Percentiles rank a stretch among this genome's conserved stretches.
These are phyloP conservation scores for Zea luxurians DNA, from an alignment of 176 grass and related monocot species.

Conservation along the genomic window DNA sequence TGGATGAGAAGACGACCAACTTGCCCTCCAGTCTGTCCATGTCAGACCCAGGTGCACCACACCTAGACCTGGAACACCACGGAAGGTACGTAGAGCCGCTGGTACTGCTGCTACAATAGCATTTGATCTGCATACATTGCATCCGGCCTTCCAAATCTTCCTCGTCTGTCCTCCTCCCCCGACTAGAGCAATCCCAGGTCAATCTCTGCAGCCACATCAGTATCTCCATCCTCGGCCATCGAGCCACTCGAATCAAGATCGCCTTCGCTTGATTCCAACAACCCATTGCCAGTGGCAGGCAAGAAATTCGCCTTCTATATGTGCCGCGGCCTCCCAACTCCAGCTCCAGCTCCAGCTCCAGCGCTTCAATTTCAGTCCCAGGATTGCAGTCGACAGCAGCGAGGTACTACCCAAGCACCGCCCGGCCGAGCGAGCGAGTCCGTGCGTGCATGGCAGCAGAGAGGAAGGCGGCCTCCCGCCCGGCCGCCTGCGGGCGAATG, in stretches of 20 bases:
- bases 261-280: not conserved
- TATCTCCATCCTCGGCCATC: constrained; percentile 26
- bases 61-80: not conserved
- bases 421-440: not conserved
- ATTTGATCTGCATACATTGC: constrained; percentile 22
- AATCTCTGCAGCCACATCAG: not conserved
- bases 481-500: not conserved
- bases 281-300: not conserved
- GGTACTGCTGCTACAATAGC: not conserved
- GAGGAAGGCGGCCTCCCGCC: not conserved
- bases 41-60: constrained; percentile 32
- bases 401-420: not conserved
- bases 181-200: constrained; percentile 13
- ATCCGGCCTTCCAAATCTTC: constrained; percentile 31
- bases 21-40: constrained; percentile 1
- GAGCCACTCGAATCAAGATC: constrained; percentile 9
- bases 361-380: not conserved
- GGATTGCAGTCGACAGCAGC: not conserved
- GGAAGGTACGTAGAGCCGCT: not conserved
- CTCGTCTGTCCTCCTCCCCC: not conserved
- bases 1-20: not conserved
- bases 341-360: not conserved
- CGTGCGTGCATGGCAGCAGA: not conserved
- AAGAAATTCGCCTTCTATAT: not conserved
- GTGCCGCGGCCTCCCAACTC: not conserved